These are phyloP conservation scores for Acanthamoeba triangularis DNA, from an alignment of 208 protist genomes.

Conservation along the genomic window DNA sequence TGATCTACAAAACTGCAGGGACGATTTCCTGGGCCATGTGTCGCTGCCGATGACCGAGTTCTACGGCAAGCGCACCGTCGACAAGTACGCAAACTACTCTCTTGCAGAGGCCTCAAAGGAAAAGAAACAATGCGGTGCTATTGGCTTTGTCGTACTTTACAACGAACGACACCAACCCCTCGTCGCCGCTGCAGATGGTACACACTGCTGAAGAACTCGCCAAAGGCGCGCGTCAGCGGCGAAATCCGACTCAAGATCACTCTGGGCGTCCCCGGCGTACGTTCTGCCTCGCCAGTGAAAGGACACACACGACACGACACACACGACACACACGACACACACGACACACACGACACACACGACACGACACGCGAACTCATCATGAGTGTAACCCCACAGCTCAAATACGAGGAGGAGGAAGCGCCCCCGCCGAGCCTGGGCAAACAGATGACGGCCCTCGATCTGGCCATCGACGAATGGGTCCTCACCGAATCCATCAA, in stretches of 20 bases:
- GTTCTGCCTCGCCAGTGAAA: background rate
- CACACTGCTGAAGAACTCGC: slow-evolving; percentile 18
- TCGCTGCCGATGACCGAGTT: slow-evolving; percentile 53
- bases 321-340: no score
- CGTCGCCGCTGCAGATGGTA: background rate
- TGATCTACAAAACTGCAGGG: background rate
- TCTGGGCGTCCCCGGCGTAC: background rate
- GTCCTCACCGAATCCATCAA: background rate
- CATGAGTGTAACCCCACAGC: background rate
- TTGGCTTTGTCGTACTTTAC: no score
- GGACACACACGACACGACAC: no score
- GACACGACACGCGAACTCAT: background rate
- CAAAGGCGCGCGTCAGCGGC: slow-evolving; percentile 26
- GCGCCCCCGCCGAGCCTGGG: background rate
- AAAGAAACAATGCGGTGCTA: no score
- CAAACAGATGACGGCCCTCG: background rate
- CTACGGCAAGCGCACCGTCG: slow-evolving; percentile 34
- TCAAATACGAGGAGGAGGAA: slow-evolving; percentile 38
- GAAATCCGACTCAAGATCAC: slow-evolving; percentile 31
- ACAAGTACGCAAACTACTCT: no score
- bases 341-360: no score
- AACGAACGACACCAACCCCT: no score
- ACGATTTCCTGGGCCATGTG: slow-evolving; percentile 50
- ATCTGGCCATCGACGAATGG: slow-evolving; percentile 25
- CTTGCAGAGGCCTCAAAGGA: no score